These are phyloP conservation scores for Vigna unguiculata DNA, from an alignment of 306 rosid genomes.

Conservation along the genomic window DNA sequence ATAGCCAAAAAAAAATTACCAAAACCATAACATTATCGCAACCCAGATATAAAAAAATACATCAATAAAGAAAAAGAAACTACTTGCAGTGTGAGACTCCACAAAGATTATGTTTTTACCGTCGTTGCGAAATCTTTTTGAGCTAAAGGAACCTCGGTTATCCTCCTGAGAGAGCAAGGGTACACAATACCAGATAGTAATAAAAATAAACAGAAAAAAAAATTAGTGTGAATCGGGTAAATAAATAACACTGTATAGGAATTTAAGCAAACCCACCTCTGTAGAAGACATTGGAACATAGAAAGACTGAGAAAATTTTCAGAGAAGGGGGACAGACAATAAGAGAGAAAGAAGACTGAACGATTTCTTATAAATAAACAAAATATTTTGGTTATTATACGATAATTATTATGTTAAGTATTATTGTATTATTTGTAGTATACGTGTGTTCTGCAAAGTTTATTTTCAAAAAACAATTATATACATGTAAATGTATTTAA, in stretches of 20 bases:
- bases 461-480: too few species aligned
- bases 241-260: background rate
- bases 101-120: background rate
- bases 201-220: background rate
- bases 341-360: background rate
- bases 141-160: background rate
- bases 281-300: conserved; percentile 2
- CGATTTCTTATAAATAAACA: background rate
- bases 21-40: background rate
- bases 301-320: background rate
- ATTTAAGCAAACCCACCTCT: conserved; percentile 1
- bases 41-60: background rate
- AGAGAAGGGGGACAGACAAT: background rate
- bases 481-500: too few species aligned
- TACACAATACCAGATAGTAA: background rate
- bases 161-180: background rate
- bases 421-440: too few species aligned
- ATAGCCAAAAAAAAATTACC: background rate
- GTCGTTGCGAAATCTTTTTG: conserved; percentile 22
- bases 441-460: too few species aligned
- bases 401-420: too few species aligned
- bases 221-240: background rate
- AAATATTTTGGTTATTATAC: too few species aligned
- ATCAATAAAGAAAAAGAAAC: background rate
- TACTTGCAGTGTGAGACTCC: background rate